phyloP scores from a whole-genome alignment of 2,329 filamentous ascomycete species.

The Exophiala oligosperma region DNA sequence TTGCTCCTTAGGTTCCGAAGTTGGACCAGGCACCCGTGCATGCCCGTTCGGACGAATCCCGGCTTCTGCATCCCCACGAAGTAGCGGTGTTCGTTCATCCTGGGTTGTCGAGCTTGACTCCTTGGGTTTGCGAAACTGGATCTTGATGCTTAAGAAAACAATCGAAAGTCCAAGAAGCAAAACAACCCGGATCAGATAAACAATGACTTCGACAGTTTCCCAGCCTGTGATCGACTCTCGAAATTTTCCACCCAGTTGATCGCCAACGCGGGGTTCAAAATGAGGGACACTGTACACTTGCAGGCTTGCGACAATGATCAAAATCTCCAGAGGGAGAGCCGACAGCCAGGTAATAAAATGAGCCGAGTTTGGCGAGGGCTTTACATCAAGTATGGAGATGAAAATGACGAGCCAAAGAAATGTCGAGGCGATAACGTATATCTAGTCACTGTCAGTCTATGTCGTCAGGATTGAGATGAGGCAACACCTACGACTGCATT shows the following conservation, averaged over 20 bases:
- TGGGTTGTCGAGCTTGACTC: slow-evolving; percentile 42
- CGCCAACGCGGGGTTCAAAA: slow-evolving; percentile 59
- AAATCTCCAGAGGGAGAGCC: slow-evolving; percentile 69
- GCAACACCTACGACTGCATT: slow-evolving; percentile 64
- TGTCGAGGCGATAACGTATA: slow-evolving; percentile 80
- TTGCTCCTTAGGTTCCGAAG: slow-evolving; percentile 33
- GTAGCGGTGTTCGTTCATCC: slow-evolving; percentile 43
- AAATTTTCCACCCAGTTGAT: slow-evolving; percentile 46
- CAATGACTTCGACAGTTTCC: slow-evolving; percentile 44
- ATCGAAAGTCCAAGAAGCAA: slow-evolving; percentile 61
- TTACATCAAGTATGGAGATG: slow-evolving; percentile 82
- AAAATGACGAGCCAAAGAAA: slow-evolving; percentile 86
- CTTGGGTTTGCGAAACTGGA: slow-evolving; percentile 33
- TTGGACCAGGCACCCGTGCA: slow-evolving; percentile 44
- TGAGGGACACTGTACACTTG: slow-evolving; percentile 68
- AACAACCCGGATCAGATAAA: slow-evolving; percentile 68
- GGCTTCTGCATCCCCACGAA: slow-evolving; percentile 40
- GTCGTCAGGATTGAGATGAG: neutral
- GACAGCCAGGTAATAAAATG: slow-evolving; percentile 79
- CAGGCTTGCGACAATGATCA: slow-evolving; percentile 69
- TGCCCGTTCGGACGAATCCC: slow-evolving; percentile 48
- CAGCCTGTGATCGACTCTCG: slow-evolving; percentile 41
- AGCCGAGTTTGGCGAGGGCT: slow-evolving; percentile 74
- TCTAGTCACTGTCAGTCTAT: slow-evolving; percentile 51
- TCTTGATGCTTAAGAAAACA: slow-evolving; percentile 60